Evolutionary conservation across 2,329 filamentous ascomycete genomes (phyloP).

Genomic region (Xylariaceae sp.): DNA sequence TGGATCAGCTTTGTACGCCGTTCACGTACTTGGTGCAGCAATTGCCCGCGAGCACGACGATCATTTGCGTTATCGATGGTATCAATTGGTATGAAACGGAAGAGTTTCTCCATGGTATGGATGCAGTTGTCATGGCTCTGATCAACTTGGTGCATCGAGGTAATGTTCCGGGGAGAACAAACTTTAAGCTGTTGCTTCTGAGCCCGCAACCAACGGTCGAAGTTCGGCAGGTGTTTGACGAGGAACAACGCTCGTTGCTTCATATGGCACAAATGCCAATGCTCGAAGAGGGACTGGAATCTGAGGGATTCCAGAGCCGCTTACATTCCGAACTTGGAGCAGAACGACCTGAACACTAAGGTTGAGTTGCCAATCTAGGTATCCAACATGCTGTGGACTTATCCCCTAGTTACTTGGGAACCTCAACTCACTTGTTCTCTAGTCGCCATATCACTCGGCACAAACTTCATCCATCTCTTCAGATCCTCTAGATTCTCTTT

Average conservation of each 20-base stretch:
- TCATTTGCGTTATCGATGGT: constrained; percentile 9
- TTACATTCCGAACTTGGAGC: no score
- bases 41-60: not conserved
- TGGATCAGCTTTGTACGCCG: constrained; percentile 2
- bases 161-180: not conserved
- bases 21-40: constrained; percentile 4
- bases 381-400: no score
- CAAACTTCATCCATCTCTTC: no score
- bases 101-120: constrained; percentile 4
- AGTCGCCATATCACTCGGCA: no score
- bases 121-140: constrained; percentile 3
- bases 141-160: constrained; percentile 1
- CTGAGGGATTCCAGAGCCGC: not conserved
- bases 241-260: not conserved
- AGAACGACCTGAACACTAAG: no score
- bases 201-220: constrained; percentile 8
- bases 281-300: not conserved
- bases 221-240: constrained; percentile 5
- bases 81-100: constrained; percentile 7
- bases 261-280: constrained; percentile 8
- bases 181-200: constrained; percentile 9
- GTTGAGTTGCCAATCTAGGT: no score
- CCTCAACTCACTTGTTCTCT: no score
- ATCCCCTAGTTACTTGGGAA: no score
- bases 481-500: no score